phyloP scores from a whole-genome alignment of 371 early-diverging fungal genomes.

The Mucor sp. region DNA sequence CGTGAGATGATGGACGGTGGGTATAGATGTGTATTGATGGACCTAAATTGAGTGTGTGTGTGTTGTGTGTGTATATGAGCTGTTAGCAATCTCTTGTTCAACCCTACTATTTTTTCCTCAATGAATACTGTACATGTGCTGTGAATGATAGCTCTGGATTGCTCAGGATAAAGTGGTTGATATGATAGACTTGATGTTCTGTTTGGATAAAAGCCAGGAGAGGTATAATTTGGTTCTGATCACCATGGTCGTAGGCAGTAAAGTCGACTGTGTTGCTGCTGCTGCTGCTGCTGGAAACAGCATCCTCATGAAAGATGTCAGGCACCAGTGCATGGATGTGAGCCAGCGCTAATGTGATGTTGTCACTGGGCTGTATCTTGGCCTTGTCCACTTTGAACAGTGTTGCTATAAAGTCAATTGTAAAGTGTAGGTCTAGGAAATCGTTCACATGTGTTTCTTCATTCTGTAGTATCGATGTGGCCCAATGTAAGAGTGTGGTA shows the following conservation, averaged over 20 bases:
- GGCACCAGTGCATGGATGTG: conserved; percentile 6
- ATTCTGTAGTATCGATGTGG: neutral
- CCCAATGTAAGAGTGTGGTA: neutral
- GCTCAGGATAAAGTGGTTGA: conserved; percentile 23
- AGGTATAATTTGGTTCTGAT: conserved; percentile 26
- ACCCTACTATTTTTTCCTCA: too few relatives aligned
- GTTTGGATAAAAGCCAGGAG: conserved; percentile 39
- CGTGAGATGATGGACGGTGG: conserved; percentile 23
- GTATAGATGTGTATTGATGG: conserved; percentile 31
- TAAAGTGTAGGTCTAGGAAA: neutral
- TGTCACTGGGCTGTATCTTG: neutral
- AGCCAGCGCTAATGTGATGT: neutral
- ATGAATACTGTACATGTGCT: conserved; percentile 35
- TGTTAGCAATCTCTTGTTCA: neutral
- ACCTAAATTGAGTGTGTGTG: conserved; percentile 21
- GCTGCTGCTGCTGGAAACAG: conserved; percentile 2
- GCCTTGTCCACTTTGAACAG: neutral
- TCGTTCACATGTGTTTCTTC: neutral
- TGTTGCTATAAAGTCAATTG: neutral
- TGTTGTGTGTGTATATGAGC: too few relatives aligned
- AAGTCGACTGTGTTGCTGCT: conserved; percentile 5
- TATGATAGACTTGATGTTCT: conserved; percentile 32
- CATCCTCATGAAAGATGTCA: neutral
- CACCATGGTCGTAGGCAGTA: conserved; percentile 9
- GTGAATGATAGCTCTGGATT: conserved; percentile 32